phyloP scores from a whole-genome alignment of 495 filamentous ascomycete genomes.

The Beverwykella pulmonaria region DNA sequence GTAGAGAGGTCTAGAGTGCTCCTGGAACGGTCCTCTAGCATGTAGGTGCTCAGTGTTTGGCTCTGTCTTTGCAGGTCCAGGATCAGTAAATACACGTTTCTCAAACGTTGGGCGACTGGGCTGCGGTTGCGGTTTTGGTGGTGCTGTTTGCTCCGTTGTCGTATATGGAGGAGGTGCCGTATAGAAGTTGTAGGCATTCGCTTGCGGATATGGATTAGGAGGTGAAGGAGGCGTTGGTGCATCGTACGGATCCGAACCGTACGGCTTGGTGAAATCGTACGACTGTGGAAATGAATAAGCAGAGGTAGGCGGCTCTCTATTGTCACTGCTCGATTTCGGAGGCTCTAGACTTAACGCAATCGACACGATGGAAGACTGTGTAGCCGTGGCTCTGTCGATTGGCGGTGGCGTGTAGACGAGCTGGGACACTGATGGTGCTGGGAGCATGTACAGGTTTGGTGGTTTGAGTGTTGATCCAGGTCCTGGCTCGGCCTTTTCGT shows the following conservation, averaged over 20 bases:
- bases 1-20: not conserved
- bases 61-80: constrained; percentile 1
- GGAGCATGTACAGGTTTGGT: constrained; percentile 3
- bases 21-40: not conserved
- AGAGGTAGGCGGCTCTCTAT: not conserved
- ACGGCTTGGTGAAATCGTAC: not conserved
- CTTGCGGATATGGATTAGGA: not conserved
- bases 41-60: not conserved
- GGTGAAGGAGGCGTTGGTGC: not conserved
- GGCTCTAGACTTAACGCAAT: constrained; percentile 3
- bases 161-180: constrained; percentile 1
- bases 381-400: not conserved
- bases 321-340: not conserved
- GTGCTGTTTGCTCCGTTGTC: not conserved
- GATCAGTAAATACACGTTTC: constrained; percentile 3
- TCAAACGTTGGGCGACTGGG: not conserved
- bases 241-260: not conserved
- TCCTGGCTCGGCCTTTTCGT: not conserved
- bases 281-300: not conserved
- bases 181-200: not conserved
- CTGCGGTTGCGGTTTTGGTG: not conserved
- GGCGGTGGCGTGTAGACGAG: constrained; percentile 1
- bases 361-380: not conserved
- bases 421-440: not conserved
- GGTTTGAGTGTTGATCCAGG: not conserved